These are phyloP conservation scores for Linum trigynum DNA, from an alignment of 345 rosid genomes.

Conservation along the genomic window DNA sequence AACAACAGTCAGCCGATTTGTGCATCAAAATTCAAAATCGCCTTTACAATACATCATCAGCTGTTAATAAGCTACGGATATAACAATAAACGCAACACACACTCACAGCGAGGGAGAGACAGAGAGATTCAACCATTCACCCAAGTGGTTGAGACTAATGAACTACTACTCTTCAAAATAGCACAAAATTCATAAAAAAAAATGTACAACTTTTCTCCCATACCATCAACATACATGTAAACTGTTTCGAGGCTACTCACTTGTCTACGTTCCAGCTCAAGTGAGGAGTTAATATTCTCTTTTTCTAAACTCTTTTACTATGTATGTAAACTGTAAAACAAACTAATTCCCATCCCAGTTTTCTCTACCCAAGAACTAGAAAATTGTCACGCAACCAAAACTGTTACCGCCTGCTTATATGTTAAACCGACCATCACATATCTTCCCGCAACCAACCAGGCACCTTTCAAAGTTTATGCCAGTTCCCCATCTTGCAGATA, in stretches of 20 bases:
- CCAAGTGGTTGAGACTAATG: neutral
- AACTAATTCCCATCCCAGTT: conserved; percentile 22
- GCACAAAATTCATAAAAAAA: conserved; percentile 56
- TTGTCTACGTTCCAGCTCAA: conserved; percentile 21
- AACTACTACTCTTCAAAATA: conserved; percentile 13
- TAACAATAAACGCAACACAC: too few relatives aligned
- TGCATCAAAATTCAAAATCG: too few relatives aligned
- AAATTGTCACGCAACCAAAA: conserved; percentile 11
- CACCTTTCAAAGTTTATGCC: conserved; percentile 9
- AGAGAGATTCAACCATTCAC: neutral
- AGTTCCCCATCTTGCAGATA: conserved; percentile 14
- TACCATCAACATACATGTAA: conserved; percentile 20
- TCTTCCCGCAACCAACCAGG: conserved; percentile 17
- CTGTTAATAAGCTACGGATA: too few relatives aligned
- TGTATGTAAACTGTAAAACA: conserved; percentile 45
- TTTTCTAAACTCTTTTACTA: conserved; percentile 29
- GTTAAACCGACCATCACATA: conserved; percentile 17
- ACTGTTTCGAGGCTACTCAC: conserved; percentile 9
- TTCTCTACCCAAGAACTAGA: conserved; percentile 21
- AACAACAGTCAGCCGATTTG: too few relatives aligned
- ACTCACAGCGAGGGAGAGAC: too few relatives aligned
- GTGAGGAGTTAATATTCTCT: conserved; percentile 19
- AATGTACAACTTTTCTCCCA: conserved; percentile 48
- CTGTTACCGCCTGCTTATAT: conserved; percentile 21
- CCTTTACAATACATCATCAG: too few relatives aligned